These are phyloP conservation scores for Alternaria incomplexa DNA, from an alignment of 2,329 filamentous ascomycete genomes.

Conservation along the genomic window DNA sequence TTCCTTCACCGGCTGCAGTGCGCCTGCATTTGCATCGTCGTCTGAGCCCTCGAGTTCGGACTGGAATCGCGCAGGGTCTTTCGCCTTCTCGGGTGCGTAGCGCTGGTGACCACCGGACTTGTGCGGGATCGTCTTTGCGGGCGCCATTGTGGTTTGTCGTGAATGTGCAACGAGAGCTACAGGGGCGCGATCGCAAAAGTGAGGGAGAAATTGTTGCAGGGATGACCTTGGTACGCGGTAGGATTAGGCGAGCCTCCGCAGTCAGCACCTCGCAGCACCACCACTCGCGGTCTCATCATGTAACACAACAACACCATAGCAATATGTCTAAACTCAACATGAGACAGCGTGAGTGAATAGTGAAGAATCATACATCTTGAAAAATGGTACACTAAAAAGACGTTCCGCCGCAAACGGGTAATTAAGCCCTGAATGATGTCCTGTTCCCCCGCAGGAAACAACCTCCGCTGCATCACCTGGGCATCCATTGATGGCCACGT, in stretches of 20 bases:
- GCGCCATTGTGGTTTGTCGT: constrained; percentile 34
- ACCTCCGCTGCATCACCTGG: neutral
- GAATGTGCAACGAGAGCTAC: constrained; percentile 19
- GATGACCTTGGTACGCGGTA: constrained; percentile 23
- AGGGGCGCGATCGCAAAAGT: constrained; percentile 28
- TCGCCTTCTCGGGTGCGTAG: constrained; percentile 23
- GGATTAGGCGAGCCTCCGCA: constrained; percentile 21
- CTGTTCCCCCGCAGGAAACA: neutral
- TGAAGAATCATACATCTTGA: too few relatives aligned
- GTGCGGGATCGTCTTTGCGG: constrained; percentile 29
- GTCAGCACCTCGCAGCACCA: constrained; percentile 13
- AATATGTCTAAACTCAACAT: neutral
- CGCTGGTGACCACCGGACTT: constrained; percentile 30
- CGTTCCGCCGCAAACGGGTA: too few relatives aligned
- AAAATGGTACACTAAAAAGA: too few relatives aligned
- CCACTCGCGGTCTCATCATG: neutral
- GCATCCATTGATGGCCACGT: neutral
- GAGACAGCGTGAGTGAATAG: too few relatives aligned
- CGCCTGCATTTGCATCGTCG: constrained; percentile 30
- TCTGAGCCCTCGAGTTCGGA: constrained; percentile 26
- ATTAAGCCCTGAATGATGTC: rapidly evolving
- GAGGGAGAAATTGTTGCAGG: constrained; percentile 42
- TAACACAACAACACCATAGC: neutral
- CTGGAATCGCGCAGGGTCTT: constrained; percentile 15
- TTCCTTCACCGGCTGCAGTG: constrained; percentile 28